A percentile compares a stretch with the other conserved stretches of the same genome.
Conservation (phyloP, 495 filamentous ascomycete species). For the Xylaria palmicola region DNA sequence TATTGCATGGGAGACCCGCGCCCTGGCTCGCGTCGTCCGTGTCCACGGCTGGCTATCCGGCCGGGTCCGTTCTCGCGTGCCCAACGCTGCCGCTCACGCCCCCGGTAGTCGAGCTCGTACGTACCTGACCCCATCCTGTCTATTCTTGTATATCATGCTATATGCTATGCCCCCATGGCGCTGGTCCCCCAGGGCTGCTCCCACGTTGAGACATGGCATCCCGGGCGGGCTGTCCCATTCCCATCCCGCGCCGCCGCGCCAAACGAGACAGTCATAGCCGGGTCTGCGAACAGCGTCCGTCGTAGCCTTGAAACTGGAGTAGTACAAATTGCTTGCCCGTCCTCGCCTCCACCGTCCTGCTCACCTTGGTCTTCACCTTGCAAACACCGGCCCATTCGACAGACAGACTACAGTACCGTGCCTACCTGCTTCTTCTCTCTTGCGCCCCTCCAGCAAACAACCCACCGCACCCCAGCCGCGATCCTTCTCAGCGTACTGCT, state of each 20-base stretch:
- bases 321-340: conserved; percentile 8
- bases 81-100: neutral
- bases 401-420: neutral
- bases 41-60: no score
- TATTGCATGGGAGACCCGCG: conserved; percentile 6
- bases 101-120: conserved; percentile 10
- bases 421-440: neutral
- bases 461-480: neutral
- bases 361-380: conserved; percentile 11
- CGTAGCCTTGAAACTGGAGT: conserved; percentile 9
- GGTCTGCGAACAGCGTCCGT: neutral
- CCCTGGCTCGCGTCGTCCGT: neutral
- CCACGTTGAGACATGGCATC: conserved; percentile 8
- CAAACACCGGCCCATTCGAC: neutral
- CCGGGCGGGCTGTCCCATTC: neutral
- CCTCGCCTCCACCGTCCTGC: neutral
- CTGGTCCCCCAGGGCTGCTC: neutral
- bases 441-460: neutral
- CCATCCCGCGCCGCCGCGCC: neutral
- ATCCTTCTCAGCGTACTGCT: neutral
- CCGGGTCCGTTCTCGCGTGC: neutral
- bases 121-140: conserved; percentile 1
- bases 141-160: conserved; percentile 12
- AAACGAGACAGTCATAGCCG: conserved; percentile 7
- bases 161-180: conserved; percentile 5